Evolutionary conservation across 2,329 filamentous ascomycete species (phyloP).

Genomic region (Pseudocercospora vitis): DNA sequence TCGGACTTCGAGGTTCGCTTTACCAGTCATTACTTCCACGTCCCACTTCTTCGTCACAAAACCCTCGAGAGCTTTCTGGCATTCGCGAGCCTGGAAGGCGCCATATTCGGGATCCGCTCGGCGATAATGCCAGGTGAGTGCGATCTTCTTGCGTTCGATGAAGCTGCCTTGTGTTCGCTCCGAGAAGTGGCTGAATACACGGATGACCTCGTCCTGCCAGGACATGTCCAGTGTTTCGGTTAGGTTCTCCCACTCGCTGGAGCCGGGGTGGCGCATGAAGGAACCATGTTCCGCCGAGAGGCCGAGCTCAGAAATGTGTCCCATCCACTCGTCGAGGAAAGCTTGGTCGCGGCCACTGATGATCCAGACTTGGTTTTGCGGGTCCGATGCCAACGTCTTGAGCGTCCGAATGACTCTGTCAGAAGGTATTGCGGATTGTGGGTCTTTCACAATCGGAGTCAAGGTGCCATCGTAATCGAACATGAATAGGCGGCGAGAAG

Average conservation of each 20-base stretch:
- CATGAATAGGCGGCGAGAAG: constrained; percentile 86
- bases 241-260: constrained; percentile 80
- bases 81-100: constrained; percentile 72
- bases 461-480: constrained; percentile 98
- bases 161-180: constrained; percentile 88
- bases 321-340: constrained; percentile 86
- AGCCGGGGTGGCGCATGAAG: constrained; percentile 81
- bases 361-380: constrained; percentile 91
- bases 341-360: constrained; percentile 92
- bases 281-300: constrained; percentile 96
- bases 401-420: constrained; percentile 78
- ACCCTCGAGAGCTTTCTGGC: constrained; percentile 75
- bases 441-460: constrained; percentile 91
- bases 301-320: constrained; percentile 85
- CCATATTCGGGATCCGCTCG: constrained; percentile 85
- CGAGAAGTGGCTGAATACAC: constrained; percentile 84
- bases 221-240: constrained; percentile 85
- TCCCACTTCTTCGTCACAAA: constrained; percentile 79
- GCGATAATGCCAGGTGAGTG: constrained; percentile 96
- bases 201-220: constrained; percentile 84
- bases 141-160: constrained; percentile 90
- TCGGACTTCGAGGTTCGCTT: constrained; percentile 95
- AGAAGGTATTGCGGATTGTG: constrained; percentile 83
- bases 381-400: constrained; percentile 74
- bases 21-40: constrained; percentile 94